Evolutionary conservation across 139 green algal genomes (phyloP).

Genomic region (Coelastrella sp.): DNA sequence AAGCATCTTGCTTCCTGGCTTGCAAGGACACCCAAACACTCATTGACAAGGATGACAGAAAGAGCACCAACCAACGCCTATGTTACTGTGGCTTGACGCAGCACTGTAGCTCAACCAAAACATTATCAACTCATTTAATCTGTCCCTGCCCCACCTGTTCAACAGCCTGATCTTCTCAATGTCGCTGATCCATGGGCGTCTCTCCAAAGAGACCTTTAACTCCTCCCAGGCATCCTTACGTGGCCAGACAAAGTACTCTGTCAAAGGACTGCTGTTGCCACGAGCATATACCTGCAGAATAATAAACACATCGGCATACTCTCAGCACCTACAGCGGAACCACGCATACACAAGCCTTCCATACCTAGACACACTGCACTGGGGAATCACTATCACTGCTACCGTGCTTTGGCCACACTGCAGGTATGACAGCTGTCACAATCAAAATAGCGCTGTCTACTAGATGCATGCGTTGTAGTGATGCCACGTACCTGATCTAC

Average conservation of each 20-base stretch:
- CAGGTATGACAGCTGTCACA: neutral
- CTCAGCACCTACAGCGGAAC: too few species aligned
- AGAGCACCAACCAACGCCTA: too few species aligned
- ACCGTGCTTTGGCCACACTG: too few species aligned
- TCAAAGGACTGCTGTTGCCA: constrained; percentile 81
- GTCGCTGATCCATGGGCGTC: constrained; percentile 82
- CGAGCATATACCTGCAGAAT: constrained; percentile 48
- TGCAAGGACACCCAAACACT: too few species aligned
- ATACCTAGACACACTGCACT: too few species aligned
- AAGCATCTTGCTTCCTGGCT: too few species aligned
- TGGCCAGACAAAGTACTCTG: constrained; percentile 95
- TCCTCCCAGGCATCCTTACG: constrained; percentile 94
- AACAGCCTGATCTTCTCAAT: constrained; percentile 43
- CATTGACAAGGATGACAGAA: too few species aligned
- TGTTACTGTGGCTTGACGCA: too few species aligned
- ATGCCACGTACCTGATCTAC: constrained; percentile 84
- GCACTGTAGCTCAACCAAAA: too few species aligned
- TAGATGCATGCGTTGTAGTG: neutral
- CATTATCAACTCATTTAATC: neutral
- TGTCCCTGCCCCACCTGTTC: neutral
- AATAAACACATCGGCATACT: too few species aligned
- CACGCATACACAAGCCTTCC: too few species aligned
- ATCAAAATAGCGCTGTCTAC: neutral
- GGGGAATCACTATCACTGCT: too few species aligned
- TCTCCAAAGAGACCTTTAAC: constrained; percentile 82